Conservation (phyloP, 768 basidiomycete genomes). For the Pisolithus albus region DNA sequence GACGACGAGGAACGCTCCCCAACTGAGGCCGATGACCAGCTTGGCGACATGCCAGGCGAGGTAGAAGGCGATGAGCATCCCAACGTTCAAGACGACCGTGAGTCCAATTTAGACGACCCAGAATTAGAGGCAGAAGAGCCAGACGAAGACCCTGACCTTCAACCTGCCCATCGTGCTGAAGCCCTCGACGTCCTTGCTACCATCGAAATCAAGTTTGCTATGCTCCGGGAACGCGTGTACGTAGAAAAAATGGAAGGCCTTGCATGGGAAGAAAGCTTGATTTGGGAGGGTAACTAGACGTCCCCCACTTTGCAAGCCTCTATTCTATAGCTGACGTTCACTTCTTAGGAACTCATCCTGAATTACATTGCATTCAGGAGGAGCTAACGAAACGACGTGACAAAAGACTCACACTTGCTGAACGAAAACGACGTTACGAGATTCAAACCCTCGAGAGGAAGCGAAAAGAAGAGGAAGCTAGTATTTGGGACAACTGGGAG, state of each 20-base stretch:
- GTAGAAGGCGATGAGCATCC: conserved; percentile 31
- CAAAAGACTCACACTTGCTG: conserved; percentile 74
- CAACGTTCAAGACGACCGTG: conserved; percentile 6
- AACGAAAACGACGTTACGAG: conserved; percentile 65
- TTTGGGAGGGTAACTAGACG: conserved; percentile 61
- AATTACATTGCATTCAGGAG: conserved; percentile 72
- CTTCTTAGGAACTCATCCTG: conserved; percentile 71
- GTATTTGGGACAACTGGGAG: conserved; percentile 90
- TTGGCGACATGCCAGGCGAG: conserved; percentile 9
- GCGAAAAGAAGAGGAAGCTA: conserved; percentile 62
- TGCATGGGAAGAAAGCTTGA: conserved; percentile 79
- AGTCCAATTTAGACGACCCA: conserved; percentile 11
- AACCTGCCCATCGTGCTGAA: conserved; percentile 77
- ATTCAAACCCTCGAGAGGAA: conserved; percentile 54
- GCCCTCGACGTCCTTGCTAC: conserved; percentile 81
- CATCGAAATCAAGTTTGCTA: conserved; percentile 91
- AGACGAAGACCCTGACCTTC: conserved; percentile 60
- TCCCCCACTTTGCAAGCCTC: conserved; percentile 1
- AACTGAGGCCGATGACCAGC: conserved; percentile 10
- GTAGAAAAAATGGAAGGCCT: conserved; percentile 91
- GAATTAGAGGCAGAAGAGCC: conserved; percentile 20
- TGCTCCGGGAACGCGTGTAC: conserved; percentile 80
- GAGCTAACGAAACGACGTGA: conserved; percentile 75
- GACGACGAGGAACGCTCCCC: conserved; percentile 21
- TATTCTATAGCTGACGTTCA: not conserved